Evolutionary conservation across 176 grass and related monocot species (phyloP), one percentile per base, ranked within the genome.

Genomic region (Luzula sylvatica): DNA sequence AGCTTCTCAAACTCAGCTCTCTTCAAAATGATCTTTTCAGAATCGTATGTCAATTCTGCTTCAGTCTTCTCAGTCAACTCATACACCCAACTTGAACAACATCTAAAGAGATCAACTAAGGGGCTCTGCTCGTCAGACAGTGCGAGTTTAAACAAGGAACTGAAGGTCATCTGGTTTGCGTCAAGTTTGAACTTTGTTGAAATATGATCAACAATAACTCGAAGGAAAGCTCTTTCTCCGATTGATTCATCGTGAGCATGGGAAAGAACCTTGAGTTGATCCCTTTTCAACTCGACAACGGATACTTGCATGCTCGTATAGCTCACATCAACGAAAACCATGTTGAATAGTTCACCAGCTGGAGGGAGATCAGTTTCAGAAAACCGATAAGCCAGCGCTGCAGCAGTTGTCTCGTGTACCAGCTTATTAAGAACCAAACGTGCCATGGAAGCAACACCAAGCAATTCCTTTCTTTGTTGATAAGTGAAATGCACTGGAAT

Each of bases 221-320:
- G n/a, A n/a, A n/a, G n/a, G n/a, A n/a, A n/a, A n/a, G n/a, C n/a
- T n/a, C n/a, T n/a, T n/a, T n/a, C n/a, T n/a, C n/a, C n/a, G n/a
- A n/a, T n/a, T 12, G 72, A 87, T 1, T 42, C 30, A 56, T 72
- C 82, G 77, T 87, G 83, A 14, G 78, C 27, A 50, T 87, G 74
- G 0, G 75, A 83, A 8, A 94, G 23, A 27, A 94, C 80, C 61
- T 81, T 84, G 19, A 87, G 72, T 16, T 83, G 79, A 2, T 73
- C 77, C 42, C 75, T 87, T 61, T 72, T 80, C 52, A 69, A 88
- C 6, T 74, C 71, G 0, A 78, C 75, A 58, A 95, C 56, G 27
- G 79, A 72, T 7, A 60, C 56, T 44, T 60, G 56, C 56, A 60
- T 60, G 38, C 1, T 26, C 18, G 38, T 20, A 60, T 26, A n/a